Evolutionary conservation across 306 rosid genomes (phyloP), one percentile per base, ranked within the genome.

Genomic region (Urtica urens): DNA sequence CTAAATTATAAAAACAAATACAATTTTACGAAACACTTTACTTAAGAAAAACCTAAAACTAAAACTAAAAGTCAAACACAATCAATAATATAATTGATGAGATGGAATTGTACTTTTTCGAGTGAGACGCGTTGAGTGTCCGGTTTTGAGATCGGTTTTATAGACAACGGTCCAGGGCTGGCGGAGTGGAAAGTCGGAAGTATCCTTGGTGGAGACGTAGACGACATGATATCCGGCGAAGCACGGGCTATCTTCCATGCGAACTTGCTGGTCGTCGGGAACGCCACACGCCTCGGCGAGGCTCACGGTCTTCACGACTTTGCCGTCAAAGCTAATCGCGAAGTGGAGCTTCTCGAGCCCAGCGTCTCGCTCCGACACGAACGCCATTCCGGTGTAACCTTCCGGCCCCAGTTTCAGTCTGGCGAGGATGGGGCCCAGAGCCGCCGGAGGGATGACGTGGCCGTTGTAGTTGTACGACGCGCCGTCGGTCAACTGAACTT

Each of bases 101-200:
- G n/a, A n/a, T n/a, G n/a, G n/a, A n/a, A n/a, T n/a, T n/a, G n/a
- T n/a, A n/a, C n/a, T n/a, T n/a, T n/a, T n/a, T n/a, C n/a, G n/a
- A n/a, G 38, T 11, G 54, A 27, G 3, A 23, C 54, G 54, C 2
- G 16, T 25, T 3, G 54, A 27, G 27, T 27, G 16, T 7, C 38
- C 38, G 38, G 54, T 28, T 15, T 29, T 29, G 20, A 49, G 39
- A 28, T 49, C 19, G n/a, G 54, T 49, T 49, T 12, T 49, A n/a
- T 27, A 49, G 13, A 49, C 54, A 8, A 38, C 54, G 30, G 54
- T 49, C 54, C 54, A 49, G 1, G 54, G 54, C 25, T 49, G 54
- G 19, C 54, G 54, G 31, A 37, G 54, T 8, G 10, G n/a, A 12
- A 4, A 1, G 1, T 33, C 4, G 4, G 35, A 24, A 15, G 10